phyloP scores from a whole-genome alignment of 1,139 yeast genomes.

The Geotrichum bryndzae region DNA sequence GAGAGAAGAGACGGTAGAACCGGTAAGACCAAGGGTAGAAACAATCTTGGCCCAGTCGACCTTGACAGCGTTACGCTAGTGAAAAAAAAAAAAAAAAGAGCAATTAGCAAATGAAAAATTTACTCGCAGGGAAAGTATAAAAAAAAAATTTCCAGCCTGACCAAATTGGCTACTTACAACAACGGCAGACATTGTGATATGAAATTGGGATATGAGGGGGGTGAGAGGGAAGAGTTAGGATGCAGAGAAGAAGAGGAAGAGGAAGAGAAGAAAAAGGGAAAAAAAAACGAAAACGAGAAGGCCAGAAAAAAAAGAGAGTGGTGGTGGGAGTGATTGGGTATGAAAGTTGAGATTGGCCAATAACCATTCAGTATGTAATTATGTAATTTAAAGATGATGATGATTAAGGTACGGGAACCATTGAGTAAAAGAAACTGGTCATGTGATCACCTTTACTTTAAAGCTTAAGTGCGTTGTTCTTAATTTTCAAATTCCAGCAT shows the following conservation, averaged over 20 bases:
- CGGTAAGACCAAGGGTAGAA: constrained; percentile 85
- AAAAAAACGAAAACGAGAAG: background rate
- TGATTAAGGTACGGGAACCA: background rate
- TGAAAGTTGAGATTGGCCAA: background rate
- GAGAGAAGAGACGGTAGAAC: constrained; percentile 81
- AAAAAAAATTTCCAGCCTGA: no score
- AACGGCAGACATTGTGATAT: constrained; percentile 16
- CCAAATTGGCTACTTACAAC: constrained; percentile 9
- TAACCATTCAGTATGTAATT: background rate
- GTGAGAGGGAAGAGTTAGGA: constrained; percentile 6
- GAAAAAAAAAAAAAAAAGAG: background rate
- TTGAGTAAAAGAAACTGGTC: background rate
- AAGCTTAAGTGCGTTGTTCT: no score
- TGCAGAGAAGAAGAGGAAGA: constrained; percentile 4
- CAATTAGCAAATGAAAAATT: background rate
- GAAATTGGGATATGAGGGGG: background rate
- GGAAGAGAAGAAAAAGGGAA: constrained; percentile 5
- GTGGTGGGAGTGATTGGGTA: background rate
- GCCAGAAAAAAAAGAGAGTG: background rate
- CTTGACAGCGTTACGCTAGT: constrained; percentile 59
- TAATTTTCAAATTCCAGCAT: no score
- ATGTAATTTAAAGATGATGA: background rate
- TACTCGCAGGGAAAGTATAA: background rate
- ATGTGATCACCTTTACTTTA: background rate
- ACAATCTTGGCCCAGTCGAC: constrained; percentile 93